phyloP scores from a whole-genome alignment of 495 filamentous ascomycete species.

The Tirmania nivea region DNA sequence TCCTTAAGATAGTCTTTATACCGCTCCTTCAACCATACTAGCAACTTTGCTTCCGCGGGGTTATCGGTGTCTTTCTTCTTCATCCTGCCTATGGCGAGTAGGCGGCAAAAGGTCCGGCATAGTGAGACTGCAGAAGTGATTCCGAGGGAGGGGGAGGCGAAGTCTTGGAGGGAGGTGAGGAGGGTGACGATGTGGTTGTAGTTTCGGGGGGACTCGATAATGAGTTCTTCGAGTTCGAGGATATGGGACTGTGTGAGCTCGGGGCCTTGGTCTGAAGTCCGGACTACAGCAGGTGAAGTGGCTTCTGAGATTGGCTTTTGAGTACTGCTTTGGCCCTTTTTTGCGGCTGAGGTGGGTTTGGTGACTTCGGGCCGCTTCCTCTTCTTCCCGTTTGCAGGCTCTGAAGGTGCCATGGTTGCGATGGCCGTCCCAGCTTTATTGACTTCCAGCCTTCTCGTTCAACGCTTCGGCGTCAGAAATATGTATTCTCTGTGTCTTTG shows the following conservation, averaged over 20 bases:
- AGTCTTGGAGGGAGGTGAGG: conserved; percentile 33
- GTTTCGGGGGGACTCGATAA: conserved; percentile 42
- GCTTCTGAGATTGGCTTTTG: not conserved
- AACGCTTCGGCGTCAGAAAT: no score
- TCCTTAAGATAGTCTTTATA: conserved; percentile 43
- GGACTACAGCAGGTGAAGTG: not conserved
- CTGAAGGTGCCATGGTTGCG: not conserved
- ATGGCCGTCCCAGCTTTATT: no score
- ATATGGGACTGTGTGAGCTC: not conserved
- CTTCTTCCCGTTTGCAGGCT: not conserved
- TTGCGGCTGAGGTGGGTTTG: not conserved
- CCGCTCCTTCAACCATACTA: conserved; percentile 56
- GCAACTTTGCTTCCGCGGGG: conserved; percentile 51
- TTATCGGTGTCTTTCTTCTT: conserved; percentile 36
- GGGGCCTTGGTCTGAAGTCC: not conserved
- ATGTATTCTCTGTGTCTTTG: no score
- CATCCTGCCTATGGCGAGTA: conserved; percentile 56
- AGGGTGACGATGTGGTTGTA: conserved; percentile 81
- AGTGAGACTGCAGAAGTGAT: conserved; percentile 52
- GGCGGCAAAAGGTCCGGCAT: conserved; percentile 69
- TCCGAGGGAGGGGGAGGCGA: not conserved
- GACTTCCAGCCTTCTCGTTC: no score
- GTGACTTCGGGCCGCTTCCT: not conserved
- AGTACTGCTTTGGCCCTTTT: not conserved
- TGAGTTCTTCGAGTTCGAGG: conserved; percentile 12